Conservation (phyloP, 2,329 filamentous ascomycete genomes). For the Elsinoe perseae region DNA sequence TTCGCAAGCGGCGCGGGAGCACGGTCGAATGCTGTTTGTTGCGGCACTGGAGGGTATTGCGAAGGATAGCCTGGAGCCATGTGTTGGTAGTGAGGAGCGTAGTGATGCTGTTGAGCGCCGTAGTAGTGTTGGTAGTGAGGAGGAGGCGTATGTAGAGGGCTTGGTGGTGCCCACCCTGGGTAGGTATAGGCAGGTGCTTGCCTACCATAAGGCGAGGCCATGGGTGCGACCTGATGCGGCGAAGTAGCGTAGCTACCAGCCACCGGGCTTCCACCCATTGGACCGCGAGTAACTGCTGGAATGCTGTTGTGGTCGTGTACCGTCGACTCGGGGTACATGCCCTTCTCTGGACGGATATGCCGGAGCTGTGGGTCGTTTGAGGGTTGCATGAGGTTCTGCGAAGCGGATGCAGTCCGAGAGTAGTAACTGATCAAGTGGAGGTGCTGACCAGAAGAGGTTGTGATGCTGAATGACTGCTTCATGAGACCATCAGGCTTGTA, state of each 20-base stretch:
- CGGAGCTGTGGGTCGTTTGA: constrained; percentile 71
- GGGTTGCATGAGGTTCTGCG: constrained; percentile 69
- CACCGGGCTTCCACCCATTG: constrained; percentile 57
- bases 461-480: constrained; percentile 99
- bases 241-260: constrained; percentile 45
- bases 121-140: constrained; percentile 32
- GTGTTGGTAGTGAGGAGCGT: constrained; percentile 22
- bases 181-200: constrained; percentile 30
- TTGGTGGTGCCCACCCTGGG: constrained; percentile 38
- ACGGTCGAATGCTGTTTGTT: constrained; percentile 32
- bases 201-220: constrained; percentile 41
- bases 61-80: constrained; percentile 31
- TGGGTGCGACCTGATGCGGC: constrained; percentile 46
- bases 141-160: constrained; percentile 35
- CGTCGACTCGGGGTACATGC: constrained; percentile 94
- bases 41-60: constrained; percentile 21
- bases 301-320: constrained; percentile 76
- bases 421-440: constrained; percentile 98
- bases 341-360: constrained; percentile 78
- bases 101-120: constrained; percentile 21
- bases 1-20: constrained; percentile 33
- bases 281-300: constrained; percentile 71
- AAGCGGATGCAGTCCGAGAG: constrained; percentile 66
- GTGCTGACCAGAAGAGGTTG: constrained; percentile 80
- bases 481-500: constrained; percentile 96